A percentile compares a stretch with the other conserved stretches of the same genome.
Evolutionary conservation across 164 flowering plant genomes (phyloP).

Genomic region (Protea cynaroides): DNA sequence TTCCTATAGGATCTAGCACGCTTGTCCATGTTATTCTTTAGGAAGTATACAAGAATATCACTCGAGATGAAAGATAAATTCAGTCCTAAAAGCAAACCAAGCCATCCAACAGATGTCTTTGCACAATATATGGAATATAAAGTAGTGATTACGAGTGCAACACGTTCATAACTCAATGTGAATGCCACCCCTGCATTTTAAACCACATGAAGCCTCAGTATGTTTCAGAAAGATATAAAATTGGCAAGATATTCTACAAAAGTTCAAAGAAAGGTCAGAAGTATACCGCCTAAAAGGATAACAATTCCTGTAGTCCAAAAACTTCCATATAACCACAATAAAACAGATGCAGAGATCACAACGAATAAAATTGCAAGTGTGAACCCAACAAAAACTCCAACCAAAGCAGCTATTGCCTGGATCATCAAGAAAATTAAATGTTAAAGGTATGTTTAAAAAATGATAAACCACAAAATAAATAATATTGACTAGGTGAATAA

Average conservation of each 20-base stretch:
- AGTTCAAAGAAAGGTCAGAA: conserved; percentile 11
- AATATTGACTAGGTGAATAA: not conserved
- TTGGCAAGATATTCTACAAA: not conserved
- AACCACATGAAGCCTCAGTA: conserved; percentile 1
- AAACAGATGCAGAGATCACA: conserved; percentile 40
- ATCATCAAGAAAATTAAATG: not conserved
- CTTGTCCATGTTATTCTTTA: conserved; percentile 54
- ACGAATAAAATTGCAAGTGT: conserved; percentile 42
- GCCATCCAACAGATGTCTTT: conserved; percentile 79
- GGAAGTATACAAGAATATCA: conserved; percentile 67
- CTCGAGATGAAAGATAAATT: conserved; percentile 87
- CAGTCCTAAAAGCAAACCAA: conserved; percentile 63
- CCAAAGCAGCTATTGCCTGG: conserved; percentile 56
- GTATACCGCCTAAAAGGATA: conserved; percentile 58
- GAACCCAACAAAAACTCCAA: conserved; percentile 57
- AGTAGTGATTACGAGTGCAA: conserved; percentile 60
- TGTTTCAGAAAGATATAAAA: not conserved
- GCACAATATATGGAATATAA: conserved; percentile 72
- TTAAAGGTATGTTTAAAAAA: not conserved
- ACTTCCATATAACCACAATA: conserved; percentile 92
- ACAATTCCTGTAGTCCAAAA: conserved; percentile 76
- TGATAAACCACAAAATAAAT: not conserved
- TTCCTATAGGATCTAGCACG: conserved; percentile 30
- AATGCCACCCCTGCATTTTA: conserved; percentile 70
- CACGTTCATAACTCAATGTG: conserved; percentile 48